Percentiles rank a stretch among this genome's conserved stretches.
Conservation (phyloP, 352 stramenopile species). For the Phytopythium mirpurense region DNA sequence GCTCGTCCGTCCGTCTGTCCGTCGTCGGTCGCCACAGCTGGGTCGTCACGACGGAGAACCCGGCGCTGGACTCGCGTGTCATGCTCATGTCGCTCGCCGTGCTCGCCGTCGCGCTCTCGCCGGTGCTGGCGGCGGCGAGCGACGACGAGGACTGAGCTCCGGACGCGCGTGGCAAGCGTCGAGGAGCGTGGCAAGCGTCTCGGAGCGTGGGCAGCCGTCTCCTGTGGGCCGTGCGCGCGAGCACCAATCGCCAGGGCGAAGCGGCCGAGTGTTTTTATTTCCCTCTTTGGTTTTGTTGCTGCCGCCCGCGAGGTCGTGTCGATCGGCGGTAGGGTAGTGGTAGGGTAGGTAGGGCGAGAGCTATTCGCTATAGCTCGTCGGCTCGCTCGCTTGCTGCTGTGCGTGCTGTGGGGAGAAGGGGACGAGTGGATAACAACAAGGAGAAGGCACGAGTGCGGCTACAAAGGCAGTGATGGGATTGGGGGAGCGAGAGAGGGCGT, state of each 20-base stretch:
- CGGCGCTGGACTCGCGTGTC: constrained; percentile 52
- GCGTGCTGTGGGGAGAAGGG: no score
- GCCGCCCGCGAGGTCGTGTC: constrained; percentile 7
- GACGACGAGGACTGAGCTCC: constrained; percentile 49
- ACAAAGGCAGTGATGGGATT: background rate
- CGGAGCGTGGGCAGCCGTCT: no score
- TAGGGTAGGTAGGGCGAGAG: no score
- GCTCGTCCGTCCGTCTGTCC: constrained; percentile 5
- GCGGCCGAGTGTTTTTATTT: background rate
- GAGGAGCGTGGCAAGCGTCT: no score
- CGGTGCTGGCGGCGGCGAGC: constrained; percentile 34
- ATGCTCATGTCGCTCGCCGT: constrained; percentile 71
- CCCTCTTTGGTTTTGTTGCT: constrained; percentile 14
- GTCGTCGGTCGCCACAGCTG: constrained; percentile 17
- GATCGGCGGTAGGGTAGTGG: constrained; percentile 3
- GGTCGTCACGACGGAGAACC: constrained; percentile 47
- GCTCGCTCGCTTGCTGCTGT: no score
- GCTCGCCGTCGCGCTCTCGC: constrained; percentile 61
- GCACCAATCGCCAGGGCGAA: no score
- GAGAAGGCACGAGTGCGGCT: background rate
- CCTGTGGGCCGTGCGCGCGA: no score
- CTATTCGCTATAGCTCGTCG: no score
- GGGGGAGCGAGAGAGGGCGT: background rate
- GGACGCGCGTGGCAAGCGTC: background rate
- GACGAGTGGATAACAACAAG: background rate